phyloP scores from a whole-genome alignment of 306 rosid species.

The Lathyrus sativus region DNA sequence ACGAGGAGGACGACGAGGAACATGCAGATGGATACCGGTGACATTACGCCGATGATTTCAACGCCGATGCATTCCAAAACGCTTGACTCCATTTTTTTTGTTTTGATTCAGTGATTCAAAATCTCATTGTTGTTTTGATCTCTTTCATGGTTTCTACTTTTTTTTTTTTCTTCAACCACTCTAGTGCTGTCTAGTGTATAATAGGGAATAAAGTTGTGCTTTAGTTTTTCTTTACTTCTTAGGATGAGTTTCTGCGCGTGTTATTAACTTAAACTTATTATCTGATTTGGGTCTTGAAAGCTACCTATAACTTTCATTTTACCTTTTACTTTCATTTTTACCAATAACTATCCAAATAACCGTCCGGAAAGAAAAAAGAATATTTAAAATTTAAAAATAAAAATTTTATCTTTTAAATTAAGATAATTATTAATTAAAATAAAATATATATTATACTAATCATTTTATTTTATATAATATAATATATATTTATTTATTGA shows the following conservation, averaged over 20 bases:
- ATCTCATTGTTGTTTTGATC: neutral
- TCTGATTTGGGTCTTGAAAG: neutral
- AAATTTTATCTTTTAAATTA: too few species aligned
- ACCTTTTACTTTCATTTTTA: too few species aligned
- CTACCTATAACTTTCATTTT: neutral
- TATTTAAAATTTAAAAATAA: too few species aligned
- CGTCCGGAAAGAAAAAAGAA: too few species aligned
- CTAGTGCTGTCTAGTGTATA: neutral
- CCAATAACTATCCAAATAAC: too few species aligned
- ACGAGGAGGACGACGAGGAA: constrained; percentile 79
- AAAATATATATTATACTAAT: too few species aligned
- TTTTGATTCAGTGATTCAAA: neutral
- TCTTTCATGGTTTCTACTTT: neutral
- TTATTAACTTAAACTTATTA: neutral
- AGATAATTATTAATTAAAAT: too few species aligned
- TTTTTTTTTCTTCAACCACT: neutral
- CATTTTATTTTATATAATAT: too few species aligned
- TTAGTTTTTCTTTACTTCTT: neutral
- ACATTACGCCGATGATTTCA: constrained; percentile 90
- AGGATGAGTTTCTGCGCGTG: neutral
- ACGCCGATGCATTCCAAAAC: constrained; percentile 76
- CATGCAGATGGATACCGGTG: constrained; percentile 96
- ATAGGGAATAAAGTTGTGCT: too few species aligned
- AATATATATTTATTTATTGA: too few species aligned
- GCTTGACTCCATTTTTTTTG: constrained; percentile 71